Evolutionary conservation across 441 rosid genomes (phyloP).

Genomic region (Gossypium schwendimanii): DNA sequence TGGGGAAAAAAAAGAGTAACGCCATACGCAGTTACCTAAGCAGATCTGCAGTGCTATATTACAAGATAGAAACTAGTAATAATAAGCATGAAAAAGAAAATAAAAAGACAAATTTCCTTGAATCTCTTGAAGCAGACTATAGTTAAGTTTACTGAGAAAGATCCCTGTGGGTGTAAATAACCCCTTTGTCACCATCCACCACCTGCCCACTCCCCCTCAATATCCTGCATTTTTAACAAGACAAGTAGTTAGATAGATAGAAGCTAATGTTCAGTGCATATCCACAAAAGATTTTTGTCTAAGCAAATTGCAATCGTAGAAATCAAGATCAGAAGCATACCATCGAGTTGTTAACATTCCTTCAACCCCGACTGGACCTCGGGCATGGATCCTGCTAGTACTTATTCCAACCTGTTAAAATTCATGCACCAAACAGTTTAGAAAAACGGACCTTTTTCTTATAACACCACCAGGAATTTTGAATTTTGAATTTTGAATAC

Average conservation of each 20-base stretch:
- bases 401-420: conserved; percentile 63
- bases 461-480: background rate
- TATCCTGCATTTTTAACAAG: conserved; percentile 25
- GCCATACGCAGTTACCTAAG: background rate
- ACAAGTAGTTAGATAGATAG: background rate
- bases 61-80: conserved; percentile 1
- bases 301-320: background rate
- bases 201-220: conserved; percentile 43
- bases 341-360: conserved; percentile 72
- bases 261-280: background rate
- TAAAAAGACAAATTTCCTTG: background rate
- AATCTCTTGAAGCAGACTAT: conserved; percentile 5
- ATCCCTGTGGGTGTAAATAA: conserved; percentile 26
- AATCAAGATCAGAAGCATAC: conserved; percentile 21
- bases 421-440: conserved; percentile 7
- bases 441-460: background rate
- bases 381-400: conserved; percentile 71
- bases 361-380: conserved; percentile 81
- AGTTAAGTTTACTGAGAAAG: conserved; percentile 8
- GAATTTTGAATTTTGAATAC: conserved; percentile 24
- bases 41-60: background rate
- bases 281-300: background rate
- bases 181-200: conserved; percentile 38
- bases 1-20: background rate
- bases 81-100: background rate